These are phyloP conservation scores for Teratosphaeria gauchensis DNA, from an alignment of 2,329 filamentous ascomycete genomes.

Conservation along the genomic window DNA sequence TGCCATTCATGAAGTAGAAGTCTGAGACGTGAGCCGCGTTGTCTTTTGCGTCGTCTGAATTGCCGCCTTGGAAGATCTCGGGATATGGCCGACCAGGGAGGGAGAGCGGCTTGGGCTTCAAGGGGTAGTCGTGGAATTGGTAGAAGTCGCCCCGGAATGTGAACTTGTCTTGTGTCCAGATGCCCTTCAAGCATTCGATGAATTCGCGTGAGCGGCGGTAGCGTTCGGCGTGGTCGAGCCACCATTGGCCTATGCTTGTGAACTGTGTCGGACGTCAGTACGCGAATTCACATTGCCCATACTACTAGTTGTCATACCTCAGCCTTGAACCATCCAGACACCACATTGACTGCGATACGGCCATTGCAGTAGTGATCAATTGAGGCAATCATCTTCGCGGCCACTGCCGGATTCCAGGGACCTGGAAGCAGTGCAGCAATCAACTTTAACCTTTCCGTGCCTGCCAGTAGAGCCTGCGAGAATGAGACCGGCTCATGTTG, in stretches of 20 bases:
- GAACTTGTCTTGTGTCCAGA: constrained; percentile 44
- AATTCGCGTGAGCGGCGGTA: constrained; percentile 44
- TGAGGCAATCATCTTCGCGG: constrained; percentile 45
- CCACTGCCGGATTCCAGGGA: constrained; percentile 43
- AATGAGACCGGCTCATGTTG: constrained; percentile 46
- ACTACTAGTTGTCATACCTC: constrained; percentile 25
- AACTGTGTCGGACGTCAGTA: constrained; percentile 25
- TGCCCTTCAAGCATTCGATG: constrained; percentile 42
- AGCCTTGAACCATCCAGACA: constrained; percentile 46
- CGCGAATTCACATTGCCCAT: not conserved
- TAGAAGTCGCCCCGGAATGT: constrained; percentile 45
- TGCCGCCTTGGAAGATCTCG: constrained; percentile 46
- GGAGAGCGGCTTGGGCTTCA: constrained; percentile 42
- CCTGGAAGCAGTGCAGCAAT: constrained; percentile 44
- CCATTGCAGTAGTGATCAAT: constrained; percentile 46
- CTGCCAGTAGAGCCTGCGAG: constrained; percentile 40
- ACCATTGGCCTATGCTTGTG: constrained; percentile 44
- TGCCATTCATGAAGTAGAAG: constrained; percentile 50
- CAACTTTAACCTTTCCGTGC: constrained; percentile 40
- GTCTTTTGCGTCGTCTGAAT: constrained; percentile 41
- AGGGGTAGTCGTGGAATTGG: constrained; percentile 42
- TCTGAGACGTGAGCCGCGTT: constrained; percentile 41
- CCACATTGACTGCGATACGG: constrained; percentile 43
- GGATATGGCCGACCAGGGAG: constrained; percentile 37
- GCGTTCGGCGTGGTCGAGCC: constrained; percentile 45